Evolutionary conservation across 192 early-diverging fungal species (phyloP).

Genomic region (Podila epicladia): DNA sequence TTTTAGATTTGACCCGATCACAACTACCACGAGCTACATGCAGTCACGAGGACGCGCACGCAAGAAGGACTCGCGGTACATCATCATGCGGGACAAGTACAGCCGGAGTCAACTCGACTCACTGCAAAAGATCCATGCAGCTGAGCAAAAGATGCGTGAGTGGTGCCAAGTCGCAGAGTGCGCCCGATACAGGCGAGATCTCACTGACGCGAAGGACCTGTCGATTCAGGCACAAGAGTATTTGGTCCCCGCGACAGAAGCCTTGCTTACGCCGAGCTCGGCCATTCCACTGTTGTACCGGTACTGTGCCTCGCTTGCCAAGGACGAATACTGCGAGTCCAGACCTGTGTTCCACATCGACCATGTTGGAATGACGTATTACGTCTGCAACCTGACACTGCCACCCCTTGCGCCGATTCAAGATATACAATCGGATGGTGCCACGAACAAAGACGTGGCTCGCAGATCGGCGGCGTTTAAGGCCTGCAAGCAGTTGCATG

Average conservation of each 20-base stretch:
- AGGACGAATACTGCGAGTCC: conserved; percentile 66
- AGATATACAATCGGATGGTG: conserved; percentile 53
- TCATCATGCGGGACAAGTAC: conserved; percentile 65
- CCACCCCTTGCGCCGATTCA: conserved; percentile 70
- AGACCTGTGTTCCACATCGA: conserved; percentile 4
- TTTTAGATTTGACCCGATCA: conserved; percentile 77
- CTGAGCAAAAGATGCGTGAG: conserved; percentile 68
- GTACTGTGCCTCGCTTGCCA: conserved; percentile 78
- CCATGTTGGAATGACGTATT: background rate
- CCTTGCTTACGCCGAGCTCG: conserved; percentile 71
- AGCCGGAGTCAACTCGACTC: background rate
- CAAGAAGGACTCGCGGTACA: conserved; percentile 73
- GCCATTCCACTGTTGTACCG: conserved; percentile 70
- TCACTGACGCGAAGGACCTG: conserved; percentile 14
- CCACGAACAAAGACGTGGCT: conserved; percentile 65
- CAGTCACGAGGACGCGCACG: conserved; percentile 91
- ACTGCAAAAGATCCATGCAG: conserved; percentile 52
- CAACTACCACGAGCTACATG: conserved; percentile 80
- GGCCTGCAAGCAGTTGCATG: conserved; percentile 73
- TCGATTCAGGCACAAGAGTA: conserved; percentile 51
- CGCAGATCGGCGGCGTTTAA: conserved; percentile 75
- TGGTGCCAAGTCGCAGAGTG: conserved; percentile 61
- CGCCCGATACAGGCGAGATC: conserved; percentile 2
- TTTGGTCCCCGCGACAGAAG: conserved; percentile 70
- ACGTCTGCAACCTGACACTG: conserved; percentile 57